phyloP scores from a whole-genome alignment of 202 grass and related monocot species.

The Hordeum pubiflorum region DNA sequence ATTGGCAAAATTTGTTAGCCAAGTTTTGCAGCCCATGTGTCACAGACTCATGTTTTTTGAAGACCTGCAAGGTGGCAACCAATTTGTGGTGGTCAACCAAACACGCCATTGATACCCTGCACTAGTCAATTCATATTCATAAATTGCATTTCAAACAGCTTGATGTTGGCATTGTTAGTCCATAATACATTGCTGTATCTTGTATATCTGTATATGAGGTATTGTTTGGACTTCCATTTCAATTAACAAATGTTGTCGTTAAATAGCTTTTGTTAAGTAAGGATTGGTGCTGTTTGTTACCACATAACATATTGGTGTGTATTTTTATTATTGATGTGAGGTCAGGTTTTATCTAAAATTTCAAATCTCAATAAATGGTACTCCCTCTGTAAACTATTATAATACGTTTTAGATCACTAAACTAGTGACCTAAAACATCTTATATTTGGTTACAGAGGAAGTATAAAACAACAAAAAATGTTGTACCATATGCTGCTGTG shows the following conservation, averaged over 20 bases:
- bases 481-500: background rate
- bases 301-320: background rate
- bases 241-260: background rate
- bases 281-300: constrained; percentile 1
- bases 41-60: background rate
- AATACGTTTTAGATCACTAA: too few relatives aligned
- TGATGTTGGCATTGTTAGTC: background rate
- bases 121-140: background rate
- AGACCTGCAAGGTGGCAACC: background rate
- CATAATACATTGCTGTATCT: background rate
- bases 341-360: background rate
- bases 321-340: background rate
- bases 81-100: background rate
- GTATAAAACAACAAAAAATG: background rate
- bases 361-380: background rate
- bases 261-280: constrained; percentile 5
- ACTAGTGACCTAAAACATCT: too few relatives aligned
- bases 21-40: background rate
- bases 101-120: background rate
- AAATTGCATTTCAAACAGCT: background rate
- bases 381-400: too few relatives aligned
- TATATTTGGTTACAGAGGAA: background rate
- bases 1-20: background rate
- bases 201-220: constrained; percentile 14
- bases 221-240: constrained; percentile 15